Percentiles rank a stretch among this genome's conserved stretches.
Conservation (phyloP, 169 alveolate species). For the Cyclospora cayetanensis region DNA sequence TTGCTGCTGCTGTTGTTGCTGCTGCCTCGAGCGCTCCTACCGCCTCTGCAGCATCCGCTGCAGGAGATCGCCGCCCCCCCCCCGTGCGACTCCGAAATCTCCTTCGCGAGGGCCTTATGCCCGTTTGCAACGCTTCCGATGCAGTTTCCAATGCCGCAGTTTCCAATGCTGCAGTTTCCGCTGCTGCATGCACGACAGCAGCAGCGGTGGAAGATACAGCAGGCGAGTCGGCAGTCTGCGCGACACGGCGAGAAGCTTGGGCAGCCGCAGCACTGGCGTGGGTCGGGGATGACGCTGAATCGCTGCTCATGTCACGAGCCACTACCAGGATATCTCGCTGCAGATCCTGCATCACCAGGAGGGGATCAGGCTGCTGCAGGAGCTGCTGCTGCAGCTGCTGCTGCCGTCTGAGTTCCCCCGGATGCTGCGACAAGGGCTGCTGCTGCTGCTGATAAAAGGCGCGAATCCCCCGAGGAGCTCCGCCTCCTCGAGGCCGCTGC, state of each 20-base stretch:
- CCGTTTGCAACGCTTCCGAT: background rate
- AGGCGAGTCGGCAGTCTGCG: background rate
- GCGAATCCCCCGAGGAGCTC: background rate
- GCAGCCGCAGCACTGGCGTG: too few relatives aligned
- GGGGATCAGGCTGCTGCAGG: constrained; percentile 42
- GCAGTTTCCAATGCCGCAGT: background rate
- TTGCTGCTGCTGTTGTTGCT: background rate
- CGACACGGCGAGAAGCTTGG: background rate
- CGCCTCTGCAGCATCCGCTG: background rate
- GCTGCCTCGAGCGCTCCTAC: background rate
- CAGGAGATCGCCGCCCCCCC: constrained; percentile 21
- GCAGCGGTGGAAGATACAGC: background rate
- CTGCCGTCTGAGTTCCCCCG: constrained; percentile 21
- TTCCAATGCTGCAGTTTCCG: background rate
- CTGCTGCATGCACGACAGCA: background rate
- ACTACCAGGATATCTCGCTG: constrained; percentile 15
- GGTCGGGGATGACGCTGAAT: background rate
- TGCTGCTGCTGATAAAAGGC: background rate
- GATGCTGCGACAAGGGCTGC: constrained; percentile 5
- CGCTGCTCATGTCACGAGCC: constrained; percentile 3
- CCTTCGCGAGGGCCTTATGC: constrained; percentile 2
- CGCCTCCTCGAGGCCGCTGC: constrained; percentile 12
- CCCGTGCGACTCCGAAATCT: constrained; percentile 29
- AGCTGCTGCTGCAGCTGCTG: constrained; percentile 34
- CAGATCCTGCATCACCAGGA: constrained; percentile 36